Evolutionary conservation across 257 asterid species (phyloP), one percentile per base, ranked within the genome.

Genomic region (Misopates orontium): DNA sequence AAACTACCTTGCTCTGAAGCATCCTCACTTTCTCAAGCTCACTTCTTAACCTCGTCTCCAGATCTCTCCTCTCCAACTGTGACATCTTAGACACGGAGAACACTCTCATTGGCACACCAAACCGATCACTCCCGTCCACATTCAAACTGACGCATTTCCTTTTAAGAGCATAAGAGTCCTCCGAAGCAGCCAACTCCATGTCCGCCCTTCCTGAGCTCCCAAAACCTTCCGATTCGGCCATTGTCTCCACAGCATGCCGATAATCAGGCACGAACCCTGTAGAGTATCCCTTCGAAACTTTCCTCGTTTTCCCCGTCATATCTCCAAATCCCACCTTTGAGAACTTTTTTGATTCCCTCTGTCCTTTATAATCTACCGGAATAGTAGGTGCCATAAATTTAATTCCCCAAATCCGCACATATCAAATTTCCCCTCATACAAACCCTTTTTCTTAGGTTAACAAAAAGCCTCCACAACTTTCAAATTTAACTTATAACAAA

Each of bases 1-100:
- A 78, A 58, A 74, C 66, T 41, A 88, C 71, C 75, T 80, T 86
- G 71, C 77, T 70, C 76, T 81, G 93, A 74, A 88, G 75, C 74
- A 60, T 82, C 75, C 82, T 75, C 21, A 91, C 89, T 75, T 74
- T 79, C 18, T 88, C 88, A 8, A 91, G 96, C 72, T 91, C 97
- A 53, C 72, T 76, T 73, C 59, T 83, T 78, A 91, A 73, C 78
- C 77, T 82, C 52, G 60, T 41, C 74, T 68, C 83, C 77, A 83
- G 76, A 60, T 83, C 84, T 80, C 75, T 84, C 81, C 80, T 83
- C 77, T 86, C 91, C 13, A 67, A 53, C 5, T 51, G 67, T 3
- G 97, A 78, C 85, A 91, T 86, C 77, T 78, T 79, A 20, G 91
- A 80, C 54, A 91, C 56, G 0, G 91, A 74, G 24, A 91, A 45